A percentile compares a stretch with the other conserved stretches of the same genome.
phyloP scores from a whole-genome alignment of 2,329 filamentous ascomycete genomes.

The Didymella pinodella region DNA sequence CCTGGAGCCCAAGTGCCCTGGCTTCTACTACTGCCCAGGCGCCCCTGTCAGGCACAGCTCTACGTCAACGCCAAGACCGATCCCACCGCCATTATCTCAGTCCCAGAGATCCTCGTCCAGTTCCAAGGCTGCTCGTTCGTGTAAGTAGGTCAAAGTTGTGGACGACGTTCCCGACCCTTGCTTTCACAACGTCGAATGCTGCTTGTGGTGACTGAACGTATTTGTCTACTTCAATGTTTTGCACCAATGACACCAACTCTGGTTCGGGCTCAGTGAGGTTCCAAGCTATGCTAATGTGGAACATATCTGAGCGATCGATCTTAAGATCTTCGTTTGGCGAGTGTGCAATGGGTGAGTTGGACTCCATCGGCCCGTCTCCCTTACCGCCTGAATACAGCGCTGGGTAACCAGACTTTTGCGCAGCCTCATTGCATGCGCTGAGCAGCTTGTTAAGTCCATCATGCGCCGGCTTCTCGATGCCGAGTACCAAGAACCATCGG shows the following conservation, averaged over 20 bases:
- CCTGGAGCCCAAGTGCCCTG: background rate
- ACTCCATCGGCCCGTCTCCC: constrained; percentile 43
- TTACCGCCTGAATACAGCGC: constrained; percentile 67
- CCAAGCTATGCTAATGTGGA: constrained; percentile 94
- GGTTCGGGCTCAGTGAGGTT: constrained; percentile 50
- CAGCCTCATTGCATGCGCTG: constrained; percentile 69
- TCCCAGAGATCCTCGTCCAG: constrained; percentile 3
- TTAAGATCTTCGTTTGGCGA: constrained; percentile 13
- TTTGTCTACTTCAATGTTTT: constrained; percentile 33
- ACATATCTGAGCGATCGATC: constrained; percentile 63
- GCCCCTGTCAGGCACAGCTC: constrained; percentile 17
- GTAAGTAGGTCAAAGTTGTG: constrained; percentile 41
- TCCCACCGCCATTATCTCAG: constrained; percentile 16
- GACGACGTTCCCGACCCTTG: constrained; percentile 56
- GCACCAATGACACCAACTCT: constrained; percentile 36
- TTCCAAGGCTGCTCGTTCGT: constrained; percentile 7
- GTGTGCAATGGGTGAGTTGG: constrained; percentile 20
- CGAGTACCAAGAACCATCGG: constrained; percentile 85
- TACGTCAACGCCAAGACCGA: constrained; percentile 19
- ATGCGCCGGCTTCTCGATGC: constrained; percentile 55
- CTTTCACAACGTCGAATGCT: constrained; percentile 55
- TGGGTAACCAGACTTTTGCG: constrained; percentile 69
- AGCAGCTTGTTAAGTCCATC: constrained; percentile 64
- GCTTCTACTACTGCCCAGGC: constrained; percentile 2
- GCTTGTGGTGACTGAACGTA: constrained; percentile 34